Base-by-base conservation (phyloP, 345 rosid genomes). In the Cochlearia excelsa region DNA sequence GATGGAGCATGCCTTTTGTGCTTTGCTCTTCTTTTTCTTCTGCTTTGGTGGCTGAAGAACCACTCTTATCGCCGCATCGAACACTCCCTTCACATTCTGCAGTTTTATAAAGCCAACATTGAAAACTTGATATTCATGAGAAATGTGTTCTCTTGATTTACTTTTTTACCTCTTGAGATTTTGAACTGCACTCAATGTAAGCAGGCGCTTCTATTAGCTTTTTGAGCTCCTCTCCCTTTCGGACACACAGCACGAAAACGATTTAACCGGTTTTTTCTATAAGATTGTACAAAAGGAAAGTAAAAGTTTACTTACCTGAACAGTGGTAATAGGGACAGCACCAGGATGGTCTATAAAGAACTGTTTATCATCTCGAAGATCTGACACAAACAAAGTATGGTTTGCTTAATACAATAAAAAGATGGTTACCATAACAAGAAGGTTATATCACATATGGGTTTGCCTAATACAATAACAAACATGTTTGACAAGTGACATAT, bases 181-280 rank as follows among this genome's bases (percentile, higher is more conserved):
- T 91, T n/a, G 98, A 81, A 67, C 92, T 84, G 81, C 98, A 91
- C 54, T 91, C 98, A 4, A 91, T 81, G 70, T 88, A 91, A 53
- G 86, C 87, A 65, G 95, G 88, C 1, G 96, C 83, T 50, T 74
- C 84, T 6, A 91, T 86, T 67, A 76, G 85, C 69, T 82, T 88
- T 72, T 73, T 83, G 67, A 88, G 85, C 68, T 91, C 98, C 80
- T 88, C 98, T 49, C 98, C 98, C 98, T 88, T 58, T 7, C 1
- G 23, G 23, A 16, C 23, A 59, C n/a, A 46, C 1, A 50, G 41
- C 57, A 31, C 6, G 52, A 0, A 47, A 46, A 44, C 37, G 29
- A 30, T 57, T 41, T 41, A 16, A 16, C 23, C 23, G 23, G 23
- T 16, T 16, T 16, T 16, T 16, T 16, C 23, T 16, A 16, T 16